These are phyloP conservation scores for Cladosporium velox DNA, from an alignment of 2,329 filamentous ascomycete species.

Conservation along the genomic window DNA sequence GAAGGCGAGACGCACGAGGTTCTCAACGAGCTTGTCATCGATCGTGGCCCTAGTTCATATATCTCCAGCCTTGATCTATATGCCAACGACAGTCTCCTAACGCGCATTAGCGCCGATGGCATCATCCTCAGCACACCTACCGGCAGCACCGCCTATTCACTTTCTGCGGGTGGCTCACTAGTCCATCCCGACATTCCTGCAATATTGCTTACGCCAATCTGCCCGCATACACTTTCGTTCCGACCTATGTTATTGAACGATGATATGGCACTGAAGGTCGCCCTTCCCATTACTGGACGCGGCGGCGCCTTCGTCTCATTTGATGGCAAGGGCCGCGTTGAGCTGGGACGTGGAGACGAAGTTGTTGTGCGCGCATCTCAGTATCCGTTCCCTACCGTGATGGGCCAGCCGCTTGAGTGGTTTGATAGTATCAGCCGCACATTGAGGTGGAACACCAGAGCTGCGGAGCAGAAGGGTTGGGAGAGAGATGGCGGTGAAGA, in stretches of 20 bases:
- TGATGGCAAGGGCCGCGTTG: constrained; percentile 93
- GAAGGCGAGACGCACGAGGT: constrained; percentile 97
- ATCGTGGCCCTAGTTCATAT: constrained; percentile 93
- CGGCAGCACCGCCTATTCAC: constrained; percentile 85
- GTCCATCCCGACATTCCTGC: constrained; percentile 97
- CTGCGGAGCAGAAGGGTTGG: constrained; percentile 88
- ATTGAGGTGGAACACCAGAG: constrained; percentile 90
- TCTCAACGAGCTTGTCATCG: constrained; percentile 96
- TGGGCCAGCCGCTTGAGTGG: constrained; percentile 88
- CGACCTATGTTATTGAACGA: constrained; percentile 97
- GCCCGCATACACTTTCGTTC: constrained; percentile 95
- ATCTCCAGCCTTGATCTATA: constrained; percentile 96
- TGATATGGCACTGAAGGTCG: constrained; percentile 86
- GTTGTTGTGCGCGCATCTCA: constrained; percentile 95
- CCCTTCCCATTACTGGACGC: constrained; percentile 79
- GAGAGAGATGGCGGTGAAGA: constrained; percentile 59
- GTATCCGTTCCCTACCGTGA: constrained; percentile 96
- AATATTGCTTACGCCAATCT: constrained; percentile 95
- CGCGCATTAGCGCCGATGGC: constrained; percentile 92
- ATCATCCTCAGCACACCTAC: constrained; percentile 98
- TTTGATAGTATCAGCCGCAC: constrained; percentile 93
- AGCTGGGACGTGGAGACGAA: constrained; percentile 89
- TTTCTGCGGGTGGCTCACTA: constrained; percentile 91
- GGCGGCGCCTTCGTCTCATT: constrained; percentile 97
- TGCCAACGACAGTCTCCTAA: constrained; percentile 91